These are phyloP conservation scores for Sicyos baderoa DNA, from an alignment of 306 rosid species.

Conservation along the genomic window DNA sequence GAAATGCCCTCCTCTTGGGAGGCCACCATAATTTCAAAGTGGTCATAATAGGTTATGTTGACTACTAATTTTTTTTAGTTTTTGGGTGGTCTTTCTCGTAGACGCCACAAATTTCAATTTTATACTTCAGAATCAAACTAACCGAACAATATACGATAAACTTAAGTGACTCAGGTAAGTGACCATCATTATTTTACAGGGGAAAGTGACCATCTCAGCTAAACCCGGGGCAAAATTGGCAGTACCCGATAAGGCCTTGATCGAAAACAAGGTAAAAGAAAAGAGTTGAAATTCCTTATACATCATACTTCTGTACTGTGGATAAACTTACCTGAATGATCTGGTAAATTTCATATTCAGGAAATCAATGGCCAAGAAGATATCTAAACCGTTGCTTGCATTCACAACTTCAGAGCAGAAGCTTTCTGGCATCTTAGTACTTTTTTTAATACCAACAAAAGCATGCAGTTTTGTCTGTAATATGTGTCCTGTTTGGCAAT, in stretches of 20 bases:
- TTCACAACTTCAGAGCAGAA: conserved; percentile 12
- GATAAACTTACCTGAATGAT: conserved; percentile 2
- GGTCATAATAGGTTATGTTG: too few species aligned
- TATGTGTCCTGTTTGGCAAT: not conserved
- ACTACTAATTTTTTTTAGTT: too few species aligned
- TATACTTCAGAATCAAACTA: not conserved
- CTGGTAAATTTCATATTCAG: conserved; percentile 31
- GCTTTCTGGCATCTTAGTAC: not conserved
- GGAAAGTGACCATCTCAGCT: conserved; percentile 54
- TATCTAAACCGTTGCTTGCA: conserved; percentile 26
- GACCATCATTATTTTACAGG: conserved; percentile 30
- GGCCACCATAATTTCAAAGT: too few species aligned
- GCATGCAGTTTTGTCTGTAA: conserved; percentile 14
- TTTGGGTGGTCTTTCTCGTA: too few species aligned
- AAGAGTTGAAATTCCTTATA: not conserved
- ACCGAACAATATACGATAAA: not conserved
- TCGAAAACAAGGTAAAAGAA: conserved; percentile 54
- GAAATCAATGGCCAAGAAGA: conserved; percentile 68
- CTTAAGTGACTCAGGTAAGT: not conserved
- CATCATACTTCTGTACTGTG: not conserved
- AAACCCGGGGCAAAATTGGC: conserved; percentile 59
- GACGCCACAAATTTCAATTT: not conserved
- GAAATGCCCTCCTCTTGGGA: too few species aligned
- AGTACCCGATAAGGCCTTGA: conserved; percentile 54
- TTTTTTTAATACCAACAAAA: conserved; percentile 7